phyloP scores from a whole-genome alignment of 345 rosid genomes.

The Lepidium didymum region DNA sequence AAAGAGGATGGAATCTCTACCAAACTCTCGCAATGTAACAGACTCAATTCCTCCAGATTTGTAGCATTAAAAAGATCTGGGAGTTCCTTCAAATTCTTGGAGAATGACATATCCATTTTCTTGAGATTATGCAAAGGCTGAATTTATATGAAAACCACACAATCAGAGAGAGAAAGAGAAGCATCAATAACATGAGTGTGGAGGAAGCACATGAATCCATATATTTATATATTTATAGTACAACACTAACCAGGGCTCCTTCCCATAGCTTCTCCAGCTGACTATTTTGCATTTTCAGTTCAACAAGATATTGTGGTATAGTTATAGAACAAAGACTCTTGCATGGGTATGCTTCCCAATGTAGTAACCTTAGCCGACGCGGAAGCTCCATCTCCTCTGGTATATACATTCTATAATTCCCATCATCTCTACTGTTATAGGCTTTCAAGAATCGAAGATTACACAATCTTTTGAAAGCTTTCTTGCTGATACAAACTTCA shows the following conservation, averaged over 20 bases:
- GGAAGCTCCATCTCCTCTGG: not conserved
- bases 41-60: not conserved
- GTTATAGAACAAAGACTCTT: constrained; percentile 18
- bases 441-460: constrained; percentile 22
- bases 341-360: constrained; percentile 18
- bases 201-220: not conserved
- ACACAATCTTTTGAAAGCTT: constrained; percentile 2
- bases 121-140: constrained; percentile 12
- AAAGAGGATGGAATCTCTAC: not conserved
- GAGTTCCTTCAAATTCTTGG: not conserved
- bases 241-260: constrained; percentile 11
- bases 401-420: not conserved
- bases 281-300: not conserved
- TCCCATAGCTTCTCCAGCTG: constrained; percentile 19
- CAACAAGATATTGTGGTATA: not conserved
- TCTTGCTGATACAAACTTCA: not conserved
- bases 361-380: not conserved
- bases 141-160: not conserved
- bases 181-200: too few relatives aligned
- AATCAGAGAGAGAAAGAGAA: not conserved
- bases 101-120: not conserved
- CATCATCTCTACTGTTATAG: not conserved
- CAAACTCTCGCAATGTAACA: constrained; percentile 11
- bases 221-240: not conserved
- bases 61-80: constrained; percentile 18